These are phyloP conservation scores for Penicillium nucicola DNA, from an alignment of 495 filamentous ascomycete genomes.

Conservation along the genomic window DNA sequence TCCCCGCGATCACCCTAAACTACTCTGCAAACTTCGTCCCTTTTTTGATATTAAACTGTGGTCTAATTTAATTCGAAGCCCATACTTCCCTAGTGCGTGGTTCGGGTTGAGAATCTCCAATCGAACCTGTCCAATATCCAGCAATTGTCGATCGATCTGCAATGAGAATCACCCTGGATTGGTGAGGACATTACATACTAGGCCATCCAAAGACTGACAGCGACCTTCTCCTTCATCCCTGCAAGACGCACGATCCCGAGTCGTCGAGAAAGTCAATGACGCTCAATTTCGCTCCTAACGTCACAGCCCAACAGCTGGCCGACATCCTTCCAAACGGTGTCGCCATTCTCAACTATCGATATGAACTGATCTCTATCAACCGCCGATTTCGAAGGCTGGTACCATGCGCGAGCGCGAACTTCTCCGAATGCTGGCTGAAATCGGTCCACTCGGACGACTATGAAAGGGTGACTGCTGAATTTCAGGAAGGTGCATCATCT, in stretches of 20 bases:
- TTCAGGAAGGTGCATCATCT: background rate
- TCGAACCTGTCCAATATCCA: too few species aligned
- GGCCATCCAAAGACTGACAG: background rate
- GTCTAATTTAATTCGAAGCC: too few species aligned
- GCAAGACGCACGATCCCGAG: background rate
- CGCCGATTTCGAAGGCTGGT: slow-evolving; percentile 18
- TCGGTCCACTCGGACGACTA: slow-evolving; percentile 22
- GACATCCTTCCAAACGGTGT: slow-evolving; percentile 25
- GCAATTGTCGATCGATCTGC: too few species aligned
- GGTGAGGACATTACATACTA: too few species aligned
- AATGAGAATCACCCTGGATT: too few species aligned
- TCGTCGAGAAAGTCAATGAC: background rate
- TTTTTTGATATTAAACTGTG: too few species aligned
- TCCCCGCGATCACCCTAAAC: background rate
- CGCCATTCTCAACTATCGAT: slow-evolving; percentile 19
- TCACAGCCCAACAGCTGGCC: slow-evolving; percentile 27
- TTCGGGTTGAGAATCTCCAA: too few species aligned
- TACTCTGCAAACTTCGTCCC: too few species aligned
- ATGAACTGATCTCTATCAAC: slow-evolving; percentile 21
- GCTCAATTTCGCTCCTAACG: slow-evolving; percentile 6
- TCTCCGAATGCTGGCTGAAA: slow-evolving; percentile 14
- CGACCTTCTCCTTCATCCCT: background rate
- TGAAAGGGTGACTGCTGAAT: slow-evolving; percentile 10
- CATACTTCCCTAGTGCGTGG: too few species aligned
- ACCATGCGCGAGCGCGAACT: background rate